Base-by-base conservation (phyloP, 2,329 filamentous ascomycete species). In the Sclerotinia subarctica region DNA sequence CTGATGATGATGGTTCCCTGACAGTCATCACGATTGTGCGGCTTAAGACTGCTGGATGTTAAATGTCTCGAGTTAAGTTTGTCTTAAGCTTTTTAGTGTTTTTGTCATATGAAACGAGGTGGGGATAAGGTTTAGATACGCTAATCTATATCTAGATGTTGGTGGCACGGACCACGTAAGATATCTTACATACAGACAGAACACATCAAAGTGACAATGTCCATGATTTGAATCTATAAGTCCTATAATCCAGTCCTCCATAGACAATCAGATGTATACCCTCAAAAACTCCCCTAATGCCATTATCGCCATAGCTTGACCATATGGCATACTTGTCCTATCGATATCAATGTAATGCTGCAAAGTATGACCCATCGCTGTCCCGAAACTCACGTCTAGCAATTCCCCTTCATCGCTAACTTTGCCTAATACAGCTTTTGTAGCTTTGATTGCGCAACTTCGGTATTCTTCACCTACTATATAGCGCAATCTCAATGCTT, bases 281-380 rank as follows among this genome's bases (percentile, higher is more conserved):
- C 90, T 82, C 78, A 91, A 76, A 73, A 90, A 91, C 79, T 94
- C 91, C 0, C 90, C 90, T 71, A 94, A 77, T 0, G 90, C 88
- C 88, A 94, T 93, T 71, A 93, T 92, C 0, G 90, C 91, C 91
- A 94, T 93, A 0, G 90, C 90, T 77, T 94, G 91, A 0, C 91
- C 91, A 74, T 94, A 94, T 8, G 91, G 91, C 91, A 94, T 94
- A 73, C 88, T 90, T 2, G 91, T 94, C 70, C 89, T 79, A 1
- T 88, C 84, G 68, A 94, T 93, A 71, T 91, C 85, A 78, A 90
- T 89, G 76, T 94, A 94, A 77, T 92, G 90, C 79, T 93, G 86
- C 75, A 93, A 77, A 68, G 85, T 84, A 71, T 86, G 82, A 0
- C 91, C 91, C 90, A 94, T 93, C 0, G 82, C 89, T 0, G 91